Percentiles rank a stretch among this genome's conserved stretches.
Conservation (phyloP, 2,329 filamentous ascomycete genomes). For the Neobulgaria alba region DNA sequence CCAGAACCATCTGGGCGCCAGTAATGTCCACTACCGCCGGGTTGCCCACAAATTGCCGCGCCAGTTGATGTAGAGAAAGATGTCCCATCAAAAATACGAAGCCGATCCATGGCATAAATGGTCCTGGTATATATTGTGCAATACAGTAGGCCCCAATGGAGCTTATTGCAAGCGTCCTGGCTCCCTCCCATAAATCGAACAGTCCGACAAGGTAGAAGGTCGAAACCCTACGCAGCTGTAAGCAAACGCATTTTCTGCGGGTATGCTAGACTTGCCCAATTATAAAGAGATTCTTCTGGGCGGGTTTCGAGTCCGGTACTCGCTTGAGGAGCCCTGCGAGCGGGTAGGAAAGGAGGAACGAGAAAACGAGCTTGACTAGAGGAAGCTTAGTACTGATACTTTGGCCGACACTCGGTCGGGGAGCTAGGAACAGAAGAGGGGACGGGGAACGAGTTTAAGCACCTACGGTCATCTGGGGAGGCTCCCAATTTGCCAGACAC, state of each 20-base stretch:
- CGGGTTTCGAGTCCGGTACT: conserved; percentile 75
- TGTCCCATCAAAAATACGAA: conserved; percentile 94
- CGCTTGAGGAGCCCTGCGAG: conserved; percentile 83
- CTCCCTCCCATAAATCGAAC: conserved; percentile 83
- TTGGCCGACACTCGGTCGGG: not conserved
- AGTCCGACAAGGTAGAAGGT: conserved; percentile 90
- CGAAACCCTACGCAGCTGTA: conserved; percentile 47
- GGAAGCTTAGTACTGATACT: conserved; percentile 9
- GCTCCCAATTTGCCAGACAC: conserved; percentile 48
- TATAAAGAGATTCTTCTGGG: conserved; percentile 81
- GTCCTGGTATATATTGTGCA: conserved; percentile 72
- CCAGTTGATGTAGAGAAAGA: conserved; percentile 84
- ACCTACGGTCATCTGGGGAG: conserved; percentile 55
- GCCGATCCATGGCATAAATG: conserved; percentile 95
- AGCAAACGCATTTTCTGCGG: conserved; percentile 6
- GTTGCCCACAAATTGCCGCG: conserved; percentile 62
- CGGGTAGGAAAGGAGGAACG: conserved; percentile 87
- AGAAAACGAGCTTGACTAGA: conserved; percentile 84
- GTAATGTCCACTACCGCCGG: conserved; percentile 75
- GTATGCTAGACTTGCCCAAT: conserved; percentile 49
- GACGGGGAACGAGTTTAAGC: not conserved
- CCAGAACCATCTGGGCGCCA: conserved; percentile 92
- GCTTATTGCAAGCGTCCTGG: conserved; percentile 71
- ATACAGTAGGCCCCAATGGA: conserved; percentile 75
- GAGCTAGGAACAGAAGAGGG: not conserved